Base-by-base conservation (phyloP, 2,329 filamentous ascomycete genomes). In the Fusarium sulawesiense region DNA sequence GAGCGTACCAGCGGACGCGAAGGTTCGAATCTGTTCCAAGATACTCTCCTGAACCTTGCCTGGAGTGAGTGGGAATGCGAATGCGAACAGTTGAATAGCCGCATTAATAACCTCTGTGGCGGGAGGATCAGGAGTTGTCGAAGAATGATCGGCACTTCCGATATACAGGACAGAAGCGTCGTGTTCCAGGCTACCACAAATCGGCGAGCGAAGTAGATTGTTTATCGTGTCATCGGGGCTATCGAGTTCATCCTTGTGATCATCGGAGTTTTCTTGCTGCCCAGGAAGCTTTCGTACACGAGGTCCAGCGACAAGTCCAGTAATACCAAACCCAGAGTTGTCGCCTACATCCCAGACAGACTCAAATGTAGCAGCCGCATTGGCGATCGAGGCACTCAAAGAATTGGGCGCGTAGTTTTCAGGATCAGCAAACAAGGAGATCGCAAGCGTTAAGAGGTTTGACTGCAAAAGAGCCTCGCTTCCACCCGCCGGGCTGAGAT, bases 41-140 rank as follows among this genome's bases (percentile, higher is more conserved):
- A 97, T 93, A 76, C 95, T 98, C 79, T 99, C 96, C 76, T 99
- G 96, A 4, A 99, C 93, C 76, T 95, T 97, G 6, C 93, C 87
- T 0, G 93, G 92, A 47, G 97, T 97, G 12, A 98, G 84, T 4
- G 96, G 94, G 60, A 99, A 90, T 41, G 93, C 92, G 56, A 97
- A 93, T 3, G 94, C 93, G 78, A 99, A 99, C 0, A 98, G 84
- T 67, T 96, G 91, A 59, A 99, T 97, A 1, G 96, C 94, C 76
- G 95, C 90, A 76, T 99, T 97, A 65, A 98, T 93, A 27, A 97
- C 94, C 76, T 97, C 94, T 1, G 95, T 99, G 1, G 93, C 90
- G 8, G 96, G 91, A 11, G 95, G 94, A 69, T 96, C 92, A 18
- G 92, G 92, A 34, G 58, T 78, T 71, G 73, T 82, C 53, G 76